Evolutionary conservation across 768 basidiomycete genomes (phyloP), one percentile per base, ranked within the genome.

Genomic region (Symmetrospora coprosmae): DNA sequence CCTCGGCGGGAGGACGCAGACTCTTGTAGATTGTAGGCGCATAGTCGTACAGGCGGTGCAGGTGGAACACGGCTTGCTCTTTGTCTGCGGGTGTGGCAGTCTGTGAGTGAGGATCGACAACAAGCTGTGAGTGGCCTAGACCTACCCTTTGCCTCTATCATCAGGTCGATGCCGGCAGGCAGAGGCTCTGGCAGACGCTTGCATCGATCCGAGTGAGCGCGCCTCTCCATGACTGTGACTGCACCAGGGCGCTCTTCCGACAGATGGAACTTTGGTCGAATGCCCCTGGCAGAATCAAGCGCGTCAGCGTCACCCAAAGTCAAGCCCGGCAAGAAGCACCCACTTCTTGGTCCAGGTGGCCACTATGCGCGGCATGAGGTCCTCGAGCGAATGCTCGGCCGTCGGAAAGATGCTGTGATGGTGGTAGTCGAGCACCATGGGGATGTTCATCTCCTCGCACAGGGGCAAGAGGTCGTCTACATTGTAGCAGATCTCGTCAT

Each of bases 401-500:
- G 76, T 75, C 17, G 75, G 75, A 63, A 69, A 70, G 63, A 92
- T 77, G 68, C 74, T 79, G 67, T 90, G 85, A 68, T 92, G 89
- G 65, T 92, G 89, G 64, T 85, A 85, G 70, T 87, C 82, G 56
- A 83, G 80, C 7, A 84, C 79, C 40, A 87, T 74, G 2, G 82
- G 84, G 25, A 94, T 78, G 31, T 81, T 75, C 2, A 94, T 78
- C 70, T 89, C 86, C 66, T 87, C 82, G 70, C 88, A 91, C 0
- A 90, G 66, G 0, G 85, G 83, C n/a, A 94, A 75, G 11, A 94
- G 75, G 56, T 94, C 91, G 62, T 87, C 87, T 0, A 85, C 84
- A 50, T 81, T 87, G 72, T 90, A 94, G 68, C 88, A 92, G 65
- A 94, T 77, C 77, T 96, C 91, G 65, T 94, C 91, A 62, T 94